Percentiles rank a stretch among this genome's conserved stretches.
phyloP scores from a whole-genome alignment of 768 basidiomycete species.

The Leccinellum rugosiceps region DNA sequence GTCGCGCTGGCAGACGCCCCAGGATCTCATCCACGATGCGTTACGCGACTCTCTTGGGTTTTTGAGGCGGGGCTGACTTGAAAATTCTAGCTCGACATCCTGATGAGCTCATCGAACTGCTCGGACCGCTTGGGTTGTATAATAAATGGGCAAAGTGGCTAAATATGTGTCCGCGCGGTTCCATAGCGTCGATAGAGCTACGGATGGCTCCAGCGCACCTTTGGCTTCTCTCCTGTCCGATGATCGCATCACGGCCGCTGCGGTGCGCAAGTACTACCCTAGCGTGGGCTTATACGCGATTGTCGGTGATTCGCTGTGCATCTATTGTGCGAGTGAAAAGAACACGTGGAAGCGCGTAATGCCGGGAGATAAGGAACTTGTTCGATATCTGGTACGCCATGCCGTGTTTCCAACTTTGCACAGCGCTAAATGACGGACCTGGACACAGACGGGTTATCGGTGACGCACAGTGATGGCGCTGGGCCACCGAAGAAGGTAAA shows the following conservation, averaged over 20 bases:
- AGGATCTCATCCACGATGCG: slow-evolving; percentile 52
- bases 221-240: background rate
- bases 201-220: slow-evolving; percentile 12
- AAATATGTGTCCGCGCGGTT: slow-evolving; percentile 53
- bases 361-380: slow-evolving; percentile 67
- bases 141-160: slow-evolving; percentile 55
- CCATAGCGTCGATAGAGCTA: slow-evolving; percentile 37
- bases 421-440: background rate
- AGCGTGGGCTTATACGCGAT: slow-evolving; percentile 70
- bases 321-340: slow-evolving; percentile 47
- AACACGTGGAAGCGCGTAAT: slow-evolving; percentile 60
- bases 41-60: background rate
- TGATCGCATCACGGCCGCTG: slow-evolving; percentile 28
- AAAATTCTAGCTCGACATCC: slow-evolving; percentile 38
- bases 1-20: slow-evolving; percentile 55
- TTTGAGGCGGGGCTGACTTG: background rate
- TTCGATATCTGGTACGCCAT: slow-evolving; percentile 59
- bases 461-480: slow-evolving; percentile 64
- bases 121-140: slow-evolving; percentile 58
- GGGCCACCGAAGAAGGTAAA: slow-evolving; percentile 55
- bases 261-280: slow-evolving; percentile 55
- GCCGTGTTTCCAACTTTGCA: background rate
- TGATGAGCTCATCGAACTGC: slow-evolving; percentile 40
- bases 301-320: slow-evolving; percentile 74
- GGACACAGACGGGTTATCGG: background rate